Evolutionary conservation across 306 rosid species (phyloP).

Genomic region (Argentina anserina): DNA sequence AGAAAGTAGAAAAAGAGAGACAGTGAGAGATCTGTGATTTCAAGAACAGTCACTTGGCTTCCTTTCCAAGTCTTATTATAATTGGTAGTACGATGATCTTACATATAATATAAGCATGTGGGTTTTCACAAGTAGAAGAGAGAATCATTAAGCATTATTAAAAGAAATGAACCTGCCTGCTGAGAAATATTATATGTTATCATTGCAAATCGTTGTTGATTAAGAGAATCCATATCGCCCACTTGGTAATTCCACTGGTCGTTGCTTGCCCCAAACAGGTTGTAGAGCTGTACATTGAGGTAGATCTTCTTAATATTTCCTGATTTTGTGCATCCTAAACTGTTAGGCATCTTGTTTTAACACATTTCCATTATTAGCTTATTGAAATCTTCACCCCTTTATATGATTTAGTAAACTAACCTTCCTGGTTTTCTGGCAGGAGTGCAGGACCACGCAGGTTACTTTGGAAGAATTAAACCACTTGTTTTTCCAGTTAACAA

Average conservation of each 20-base stretch:
- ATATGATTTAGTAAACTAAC: neutral
- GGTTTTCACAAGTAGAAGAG: slow-evolving; percentile 10
- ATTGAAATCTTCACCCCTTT: neutral
- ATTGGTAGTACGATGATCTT: slow-evolving; percentile 20
- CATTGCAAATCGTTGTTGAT: slow-evolving; percentile 12
- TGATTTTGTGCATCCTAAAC: neutral
- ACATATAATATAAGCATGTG: slow-evolving; percentile 26
- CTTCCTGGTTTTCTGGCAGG: slow-evolving; percentile 9
- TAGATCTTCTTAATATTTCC: neutral
- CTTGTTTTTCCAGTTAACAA: neutral
- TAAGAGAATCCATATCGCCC: slow-evolving; percentile 14
- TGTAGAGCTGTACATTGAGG: slow-evolving; percentile 8
- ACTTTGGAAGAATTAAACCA: neutral
- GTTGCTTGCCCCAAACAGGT: slow-evolving; percentile 1
- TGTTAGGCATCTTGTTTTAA: neutral
- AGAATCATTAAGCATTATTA: slow-evolving; percentile 17
- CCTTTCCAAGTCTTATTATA: slow-evolving; percentile 21
- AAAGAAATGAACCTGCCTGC: slow-evolving; percentile 14
- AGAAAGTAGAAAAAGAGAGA: slow-evolving; percentile 16
- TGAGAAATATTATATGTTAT: neutral
- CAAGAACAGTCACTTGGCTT: slow-evolving; percentile 28
- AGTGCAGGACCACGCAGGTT: neutral
- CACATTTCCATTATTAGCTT: slow-evolving; percentile 5
- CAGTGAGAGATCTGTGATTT: slow-evolving; percentile 17
- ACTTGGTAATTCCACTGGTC: neutral